Evolutionary conservation across 306 rosid genomes (phyloP).

Genomic region (Abrus precatorius): DNA sequence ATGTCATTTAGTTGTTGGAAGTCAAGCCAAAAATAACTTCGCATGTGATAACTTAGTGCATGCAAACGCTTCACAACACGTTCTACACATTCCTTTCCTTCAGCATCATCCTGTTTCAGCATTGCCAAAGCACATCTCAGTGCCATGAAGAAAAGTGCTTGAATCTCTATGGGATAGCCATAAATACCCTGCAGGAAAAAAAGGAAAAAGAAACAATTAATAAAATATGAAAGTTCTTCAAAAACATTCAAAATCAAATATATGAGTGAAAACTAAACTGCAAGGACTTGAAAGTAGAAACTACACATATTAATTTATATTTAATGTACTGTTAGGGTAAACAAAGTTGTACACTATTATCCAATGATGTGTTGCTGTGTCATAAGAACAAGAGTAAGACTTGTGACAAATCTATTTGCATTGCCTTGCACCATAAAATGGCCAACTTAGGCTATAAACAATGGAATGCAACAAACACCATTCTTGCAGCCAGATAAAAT

Average conservation of each 20-base stretch:
- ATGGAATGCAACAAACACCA: constrained; percentile 28
- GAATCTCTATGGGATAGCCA: constrained; percentile 95
- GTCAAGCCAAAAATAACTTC: constrained; percentile 93
- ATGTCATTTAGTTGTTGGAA: constrained; percentile 92
- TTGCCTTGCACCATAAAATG: neutral
- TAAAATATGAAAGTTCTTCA: constrained; percentile 23
- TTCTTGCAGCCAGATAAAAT: constrained; percentile 20
- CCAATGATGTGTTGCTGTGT: neutral
- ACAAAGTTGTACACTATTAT: neutral
- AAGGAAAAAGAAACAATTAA: constrained; percentile 1
- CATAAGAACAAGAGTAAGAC: constrained; percentile 29
- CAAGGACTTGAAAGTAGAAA: constrained; percentile 11
- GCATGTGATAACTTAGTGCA: constrained; percentile 87
- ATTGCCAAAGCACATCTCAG: constrained; percentile 76
- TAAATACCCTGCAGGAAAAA: constrained; percentile 73
- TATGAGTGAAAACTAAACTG: constrained; percentile 10
- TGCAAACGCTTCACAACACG: constrained; percentile 89
- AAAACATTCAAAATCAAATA: neutral
- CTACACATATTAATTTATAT: neutral
- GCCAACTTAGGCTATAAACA: constrained; percentile 3
- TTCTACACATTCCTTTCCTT: constrained; percentile 87
- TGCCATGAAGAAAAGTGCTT: constrained; percentile 95
- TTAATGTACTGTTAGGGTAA: neutral
- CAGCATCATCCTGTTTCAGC: constrained; percentile 79
- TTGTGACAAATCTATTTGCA: constrained; percentile 32